A percentile compares a stretch with the other conserved stretches of the same genome.
phyloP scores from a whole-genome alignment of 2,329 filamentous ascomycete genomes.

The Grosmannia serpens region DNA sequence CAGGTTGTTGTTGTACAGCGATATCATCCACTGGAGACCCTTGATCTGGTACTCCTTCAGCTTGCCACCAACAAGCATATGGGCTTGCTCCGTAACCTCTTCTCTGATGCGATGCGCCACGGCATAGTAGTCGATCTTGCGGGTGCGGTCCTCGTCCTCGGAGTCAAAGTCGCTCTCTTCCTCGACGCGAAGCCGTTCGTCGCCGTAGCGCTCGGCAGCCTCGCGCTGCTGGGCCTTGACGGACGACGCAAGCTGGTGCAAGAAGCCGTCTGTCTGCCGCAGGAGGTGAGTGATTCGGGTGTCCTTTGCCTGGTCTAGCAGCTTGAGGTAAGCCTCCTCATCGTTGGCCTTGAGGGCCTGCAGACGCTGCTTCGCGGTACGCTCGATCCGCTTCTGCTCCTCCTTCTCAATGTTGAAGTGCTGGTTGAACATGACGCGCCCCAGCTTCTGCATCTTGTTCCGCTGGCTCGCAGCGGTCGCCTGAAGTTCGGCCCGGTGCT shows the following conservation, averaged over 20 bases:
- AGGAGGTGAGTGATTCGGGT: conserved; percentile 97
- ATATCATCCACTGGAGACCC: conserved; percentile 99
- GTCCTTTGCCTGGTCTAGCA: conserved; percentile 97
- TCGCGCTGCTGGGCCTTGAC: conserved; percentile 89
- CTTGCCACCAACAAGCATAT: conserved; percentile 78
- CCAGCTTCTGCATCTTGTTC: conserved; percentile 72
- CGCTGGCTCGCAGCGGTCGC: conserved; percentile 56
- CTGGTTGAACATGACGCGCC: conserved; percentile 76
- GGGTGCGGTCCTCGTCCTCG: conserved; percentile 56
- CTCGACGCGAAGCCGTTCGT: conserved; percentile 42
- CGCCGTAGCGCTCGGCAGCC: conserved; percentile 66
- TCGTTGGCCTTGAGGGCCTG: conserved; percentile 98
- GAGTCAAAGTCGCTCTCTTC: conserved; percentile 56
- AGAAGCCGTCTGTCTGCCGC: conserved; percentile 93
- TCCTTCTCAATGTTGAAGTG: conserved; percentile 98
- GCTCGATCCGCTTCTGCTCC: conserved; percentile 95
- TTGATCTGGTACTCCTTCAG: conserved; percentile 98
- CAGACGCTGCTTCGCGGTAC: conserved; percentile 97
- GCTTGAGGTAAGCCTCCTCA: conserved; percentile 95
- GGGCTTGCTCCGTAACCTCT: conserved; percentile 72
- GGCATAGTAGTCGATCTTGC: conserved; percentile 97
- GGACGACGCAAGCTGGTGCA: conserved; percentile 87
- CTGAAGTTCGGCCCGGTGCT: conserved; percentile 68
- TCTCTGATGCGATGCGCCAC: conserved; percentile 95
- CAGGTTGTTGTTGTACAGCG: conserved; percentile 98